Base-by-base conservation (phyloP, 73 alveolate genomes). In the Stentor roeselii region DNA sequence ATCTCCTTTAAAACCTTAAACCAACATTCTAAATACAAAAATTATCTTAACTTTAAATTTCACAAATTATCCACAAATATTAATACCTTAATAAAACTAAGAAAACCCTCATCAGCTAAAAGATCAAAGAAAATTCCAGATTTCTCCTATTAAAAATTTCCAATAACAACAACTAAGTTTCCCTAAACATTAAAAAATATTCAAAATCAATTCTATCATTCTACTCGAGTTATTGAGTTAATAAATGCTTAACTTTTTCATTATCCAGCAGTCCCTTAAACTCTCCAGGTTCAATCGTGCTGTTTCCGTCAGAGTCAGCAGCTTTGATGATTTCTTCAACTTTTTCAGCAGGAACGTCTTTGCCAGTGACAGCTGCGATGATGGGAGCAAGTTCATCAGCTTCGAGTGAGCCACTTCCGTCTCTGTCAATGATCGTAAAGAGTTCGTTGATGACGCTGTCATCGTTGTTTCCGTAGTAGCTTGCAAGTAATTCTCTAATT, bases 351-450 rank as follows among this genome's bases (percentile, higher is more conserved):
- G 30, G 30, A 11, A 50, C 30, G 6, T 50, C 30, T 50, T 50
- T 50, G 30, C 67, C 67, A 11, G 67, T 50, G 6, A 50, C 67
- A 11, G 67, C 67, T 11, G 30, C 67, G 6, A 50, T 50, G 21
- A 50, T 50, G 21, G 67, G 67, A 6, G 6, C 67, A 50, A 50
- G 67, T 50, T 50, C 67, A 50, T 50, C 67, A 50, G 67, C 67
- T 50, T 50, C 67, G 30, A 50, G 21, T 11, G 67, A 50, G 30
- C 67, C 67, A 50, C 67, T 50, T 50, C 67, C 67, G 21, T 50
- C 67, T 50, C 67, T 6, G 21, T 50, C 67, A 50, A 50, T 50
- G 21, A 50, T 50, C 67, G 30, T 50, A 50, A 50, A 50, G 67
- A 50, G 67, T 50, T 50, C 67, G 30, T 50, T 21, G 21, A 50